Base-by-base conservation (phyloP, 352 stramenopile genomes). In the Phytophthora quininea region DNA sequence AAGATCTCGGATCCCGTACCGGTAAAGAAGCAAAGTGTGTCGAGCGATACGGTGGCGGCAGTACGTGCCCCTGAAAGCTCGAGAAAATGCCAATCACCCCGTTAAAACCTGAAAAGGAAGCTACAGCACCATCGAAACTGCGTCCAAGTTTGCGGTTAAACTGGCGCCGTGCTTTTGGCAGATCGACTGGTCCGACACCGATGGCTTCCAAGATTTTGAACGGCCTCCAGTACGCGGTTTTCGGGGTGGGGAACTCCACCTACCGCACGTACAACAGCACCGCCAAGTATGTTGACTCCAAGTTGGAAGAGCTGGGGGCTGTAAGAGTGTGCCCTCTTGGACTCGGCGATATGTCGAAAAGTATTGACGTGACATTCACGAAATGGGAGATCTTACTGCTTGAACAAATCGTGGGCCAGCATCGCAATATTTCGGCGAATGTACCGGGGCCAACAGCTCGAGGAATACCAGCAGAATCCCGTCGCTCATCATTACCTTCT, bases 221-320 rank as follows among this genome's bases (percentile, higher is more conserved):
- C 24, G 58, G 63, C 12, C 30, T 70, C 43, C 63, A 66, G 4
- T 71, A 68, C 47, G 52, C 62, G 15, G 67, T 75, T 7, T 99
- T 99, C 83, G 97, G 95, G 31, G 78, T 99, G 3, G 96, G 97
- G 1, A 98, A 99, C 73, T 93, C 73, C 10, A 79, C 96, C 65
- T 99, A 99, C 69, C 88, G 98, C 54, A 91, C 98, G 43, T 99
- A 90, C 79, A 98, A 98, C 77, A 80, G 84, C 31, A 97, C 97
- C 71, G 93, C 90, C 12, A 97, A 97, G 63, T 92, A 89, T 30
- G 77, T 96, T 15, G 81, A 99, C 72, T 31, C 68, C 24, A 71
- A 79, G 14, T 62, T 99, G 4, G 80, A 87, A 15, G 79, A 85
- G 42, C 70, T 96, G 5, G 94, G 95, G 12, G 95, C 49, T 5